These are phyloP conservation scores for Pholiota molesta DNA, from an alignment of 768 basidiomycete species.

Conservation along the genomic window DNA sequence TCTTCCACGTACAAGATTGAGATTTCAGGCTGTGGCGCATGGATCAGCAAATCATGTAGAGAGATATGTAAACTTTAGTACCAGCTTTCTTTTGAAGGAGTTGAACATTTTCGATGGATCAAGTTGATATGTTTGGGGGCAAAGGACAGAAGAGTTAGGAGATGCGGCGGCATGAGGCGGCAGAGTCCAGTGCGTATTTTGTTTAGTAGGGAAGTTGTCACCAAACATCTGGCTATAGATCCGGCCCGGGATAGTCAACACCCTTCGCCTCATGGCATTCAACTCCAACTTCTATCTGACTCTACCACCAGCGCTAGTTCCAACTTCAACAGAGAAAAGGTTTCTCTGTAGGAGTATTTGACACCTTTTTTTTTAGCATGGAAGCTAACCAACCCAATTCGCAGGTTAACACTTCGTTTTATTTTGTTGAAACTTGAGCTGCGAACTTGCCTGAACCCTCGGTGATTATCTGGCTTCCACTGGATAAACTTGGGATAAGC, in stretches of 20 bases:
- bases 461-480: no score
- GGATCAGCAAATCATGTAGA: background rate
- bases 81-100: constrained; percentile 38
- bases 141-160: background rate
- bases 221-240: background rate
- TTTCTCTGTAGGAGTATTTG: no score
- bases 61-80: constrained; percentile 19
- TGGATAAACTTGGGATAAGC: no score
- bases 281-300: no score
- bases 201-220: background rate
- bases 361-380: no score
- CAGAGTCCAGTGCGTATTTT: background rate
- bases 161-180: background rate
- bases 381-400: no score
- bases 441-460: no score
- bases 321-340: no score
- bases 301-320: no score
- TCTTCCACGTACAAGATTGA: constrained; percentile 64
- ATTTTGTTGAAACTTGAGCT: no score
- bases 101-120: constrained; percentile 2
- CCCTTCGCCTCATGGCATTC: background rate
- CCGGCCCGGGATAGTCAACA: background rate
- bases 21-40: constrained; percentile 49
- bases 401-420: no score
- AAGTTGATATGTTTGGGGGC: background rate